Conservation (phyloP, 768 basidiomycete species). For the Lentinula sp. region DNA sequence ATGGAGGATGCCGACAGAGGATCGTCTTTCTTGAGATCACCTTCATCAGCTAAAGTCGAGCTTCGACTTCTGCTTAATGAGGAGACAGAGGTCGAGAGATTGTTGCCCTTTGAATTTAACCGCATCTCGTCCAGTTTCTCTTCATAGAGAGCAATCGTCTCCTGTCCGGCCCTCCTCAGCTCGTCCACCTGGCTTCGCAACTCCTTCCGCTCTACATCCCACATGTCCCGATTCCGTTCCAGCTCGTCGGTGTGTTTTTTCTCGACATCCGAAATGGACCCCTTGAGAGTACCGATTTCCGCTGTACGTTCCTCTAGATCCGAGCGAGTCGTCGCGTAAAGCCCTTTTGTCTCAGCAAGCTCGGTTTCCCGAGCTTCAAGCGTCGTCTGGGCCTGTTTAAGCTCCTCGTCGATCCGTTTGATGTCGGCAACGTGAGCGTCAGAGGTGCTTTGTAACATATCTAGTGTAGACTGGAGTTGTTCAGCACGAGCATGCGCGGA, state of each 20-base stretch:
- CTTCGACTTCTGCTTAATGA: not conserved
- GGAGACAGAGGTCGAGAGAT: conserved; percentile 16
- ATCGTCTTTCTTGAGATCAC: conserved; percentile 8
- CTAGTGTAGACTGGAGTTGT: not conserved
- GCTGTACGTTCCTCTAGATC: conserved; percentile 50
- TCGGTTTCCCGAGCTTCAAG: not conserved
- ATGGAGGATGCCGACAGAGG: conserved; percentile 66
- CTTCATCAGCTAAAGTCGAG: not conserved
- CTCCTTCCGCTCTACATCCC: conserved; percentile 57
- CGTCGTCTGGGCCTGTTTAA: not conserved
- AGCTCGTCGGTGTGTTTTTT: conserved; percentile 43
- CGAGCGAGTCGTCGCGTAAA: conserved; percentile 9
- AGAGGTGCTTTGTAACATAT: not conserved
- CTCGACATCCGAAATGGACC: conserved; percentile 36
- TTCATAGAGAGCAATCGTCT: conserved; percentile 94
- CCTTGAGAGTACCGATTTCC: conserved; percentile 52
- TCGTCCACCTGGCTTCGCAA: conserved; percentile 74
- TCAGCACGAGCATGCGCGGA: conserved; percentile 2
- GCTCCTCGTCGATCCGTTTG: not conserved
- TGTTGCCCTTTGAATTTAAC: conserved; percentile 40
- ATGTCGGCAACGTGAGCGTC: conserved; percentile 1
- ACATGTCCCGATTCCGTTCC: conserved; percentile 9
- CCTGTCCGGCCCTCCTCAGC: conserved; percentile 86
- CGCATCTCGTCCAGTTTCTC: conserved; percentile 73
- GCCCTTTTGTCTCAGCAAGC: conserved; percentile 23